phyloP scores from a whole-genome alignment of 805 yeast genomes.

The Kuraishia capsulata region DNA sequence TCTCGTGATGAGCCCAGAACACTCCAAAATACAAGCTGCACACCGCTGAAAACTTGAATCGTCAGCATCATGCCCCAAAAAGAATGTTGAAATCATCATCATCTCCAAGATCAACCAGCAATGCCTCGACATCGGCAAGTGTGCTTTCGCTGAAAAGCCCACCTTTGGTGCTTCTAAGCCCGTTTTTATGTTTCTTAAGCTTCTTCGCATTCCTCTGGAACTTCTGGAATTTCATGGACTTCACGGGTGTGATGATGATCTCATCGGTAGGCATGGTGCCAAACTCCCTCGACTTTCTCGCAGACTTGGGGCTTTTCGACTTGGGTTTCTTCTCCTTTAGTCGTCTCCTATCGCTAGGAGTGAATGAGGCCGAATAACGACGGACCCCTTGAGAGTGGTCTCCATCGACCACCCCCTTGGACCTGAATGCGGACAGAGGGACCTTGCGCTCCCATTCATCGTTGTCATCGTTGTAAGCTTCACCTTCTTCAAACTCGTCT shows the following conservation, averaged over 20 bases:
- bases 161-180: conserved; percentile 62
- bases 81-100: conserved; percentile 29
- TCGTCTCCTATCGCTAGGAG: neutral
- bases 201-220: conserved; percentile 30
- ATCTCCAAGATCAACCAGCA: conserved; percentile 41
- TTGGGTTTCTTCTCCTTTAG: neutral
- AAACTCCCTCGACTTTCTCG: conserved; percentile 23
- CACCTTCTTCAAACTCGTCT: conserved; percentile 75
- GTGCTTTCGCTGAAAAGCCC: conserved; percentile 74
- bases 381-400: neutral
- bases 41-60: too few relatives aligned
- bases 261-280: conserved; percentile 18
- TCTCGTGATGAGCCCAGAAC: too few relatives aligned
- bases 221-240: conserved; percentile 11
- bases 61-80: neutral
- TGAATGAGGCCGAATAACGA: conserved; percentile 2
- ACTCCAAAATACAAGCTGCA: too few relatives aligned
- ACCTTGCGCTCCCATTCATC: conserved; percentile 32
- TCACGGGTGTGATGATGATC: conserved; percentile 11
- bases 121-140: conserved; percentile 65
- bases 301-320: conserved; percentile 12
- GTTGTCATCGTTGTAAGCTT: conserved; percentile 28
- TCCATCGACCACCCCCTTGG: conserved; percentile 43
- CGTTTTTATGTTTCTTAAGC: conserved; percentile 63
- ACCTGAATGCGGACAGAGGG: conserved; percentile 87